Conservation (phyloP, 768 basidiomycete species). For the Tricholoma matsutake region DNA sequence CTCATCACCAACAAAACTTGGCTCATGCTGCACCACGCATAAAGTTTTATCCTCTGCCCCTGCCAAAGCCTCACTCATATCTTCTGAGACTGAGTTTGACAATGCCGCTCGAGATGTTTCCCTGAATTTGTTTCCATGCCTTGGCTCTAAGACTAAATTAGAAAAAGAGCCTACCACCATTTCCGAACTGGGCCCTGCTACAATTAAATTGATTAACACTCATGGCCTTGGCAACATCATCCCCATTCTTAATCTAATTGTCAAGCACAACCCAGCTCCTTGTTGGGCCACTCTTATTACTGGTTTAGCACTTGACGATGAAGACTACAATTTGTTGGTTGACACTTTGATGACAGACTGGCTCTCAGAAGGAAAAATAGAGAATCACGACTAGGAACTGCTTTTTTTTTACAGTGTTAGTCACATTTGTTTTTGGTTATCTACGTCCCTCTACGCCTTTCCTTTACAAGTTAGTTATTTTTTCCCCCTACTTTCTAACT, state of each 20-base stretch:
- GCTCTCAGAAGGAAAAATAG: neutral
- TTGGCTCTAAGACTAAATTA: neutral
- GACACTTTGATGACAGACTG: neutral
- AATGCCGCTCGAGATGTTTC: neutral
- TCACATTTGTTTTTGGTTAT: too few relatives aligned
- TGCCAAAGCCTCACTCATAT: neutral
- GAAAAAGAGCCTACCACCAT: neutral
- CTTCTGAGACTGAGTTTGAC: neutral
- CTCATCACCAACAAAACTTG: neutral
- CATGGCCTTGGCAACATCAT: neutral
- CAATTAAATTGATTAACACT: neutral
- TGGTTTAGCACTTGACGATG: neutral
- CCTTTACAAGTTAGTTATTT: too few relatives aligned
- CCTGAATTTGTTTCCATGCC: neutral
- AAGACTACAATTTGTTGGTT: neutral
- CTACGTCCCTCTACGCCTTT: too few relatives aligned
- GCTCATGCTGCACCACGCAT: neutral
- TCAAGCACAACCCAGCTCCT: neutral
- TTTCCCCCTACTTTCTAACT: too few relatives aligned
- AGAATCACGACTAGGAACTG: neutral
- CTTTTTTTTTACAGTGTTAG: too few relatives aligned
- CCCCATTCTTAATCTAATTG: neutral
- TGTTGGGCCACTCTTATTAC: neutral
- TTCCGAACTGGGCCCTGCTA: neutral
- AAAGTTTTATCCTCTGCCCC: neutral